Base-by-base conservation (phyloP, 306 rosid genomes). In the Dalbergia cochinchinensis region DNA sequence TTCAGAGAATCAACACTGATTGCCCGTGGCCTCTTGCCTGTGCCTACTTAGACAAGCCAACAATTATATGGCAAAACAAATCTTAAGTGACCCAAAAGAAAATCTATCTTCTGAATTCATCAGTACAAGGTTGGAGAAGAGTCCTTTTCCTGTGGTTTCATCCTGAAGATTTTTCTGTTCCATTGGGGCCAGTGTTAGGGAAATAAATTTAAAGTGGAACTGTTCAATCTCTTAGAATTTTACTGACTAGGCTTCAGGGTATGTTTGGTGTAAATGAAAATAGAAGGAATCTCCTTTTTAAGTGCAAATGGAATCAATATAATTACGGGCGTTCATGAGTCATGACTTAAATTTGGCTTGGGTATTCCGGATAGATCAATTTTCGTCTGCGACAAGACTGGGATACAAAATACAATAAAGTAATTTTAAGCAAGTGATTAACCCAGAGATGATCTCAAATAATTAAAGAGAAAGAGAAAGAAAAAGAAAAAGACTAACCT, bases 71-170 rank as follows among this genome's bases (percentile, higher is more conserved):
- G 77, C 70, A 79, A 73, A 74, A 57, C 42, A 76, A 83, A 86
- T 80, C 82, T 65, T 19, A 19, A 76, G 39, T 50, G 80, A 75
- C 70, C 54, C 64, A 14, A 59, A 58, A 44, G 14, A 71, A 70
- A 74, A 80, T 75, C 79, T 76, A 35, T 2, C 33, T 35, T 74
- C 72, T 48, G 33, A 78, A 54, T 11, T 78, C 64, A 16, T 9
- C 55, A 69, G 84, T 83, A 57, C 78, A 82, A 84, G 80, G 82
- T 83, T 76, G 83, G 85, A 83, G 82, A 82, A 19, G 65, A 31
- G 86, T 86, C 89, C 3, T 76, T 86, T 73, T 86, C 90, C 61
- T 59, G 50, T 48, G 39, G 79, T 82, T 65, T 35, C 72, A 47
- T 11, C 50, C 22, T 74, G 51, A 65, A 73, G 8, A 16, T 1